phyloP scores from a whole-genome alignment of 2,329 filamentous ascomycete species.

The Colletotrichum melonis region DNA sequence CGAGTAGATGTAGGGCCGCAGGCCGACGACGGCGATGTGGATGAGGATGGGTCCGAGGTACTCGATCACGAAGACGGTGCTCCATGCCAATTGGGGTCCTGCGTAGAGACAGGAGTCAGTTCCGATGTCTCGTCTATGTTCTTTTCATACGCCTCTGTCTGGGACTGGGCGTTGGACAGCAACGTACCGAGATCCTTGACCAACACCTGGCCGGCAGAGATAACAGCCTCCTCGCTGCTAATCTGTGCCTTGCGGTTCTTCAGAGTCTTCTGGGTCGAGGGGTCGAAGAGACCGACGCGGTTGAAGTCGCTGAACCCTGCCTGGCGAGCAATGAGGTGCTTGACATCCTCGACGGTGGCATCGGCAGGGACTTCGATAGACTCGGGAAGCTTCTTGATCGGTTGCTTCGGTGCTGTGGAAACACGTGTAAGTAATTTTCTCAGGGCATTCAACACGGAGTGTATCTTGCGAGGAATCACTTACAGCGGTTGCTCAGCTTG shows the following conservation, averaged over 20 bases:
- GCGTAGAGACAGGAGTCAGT: constrained; percentile 9
- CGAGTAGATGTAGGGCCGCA: constrained; percentile 73
- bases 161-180: not conserved
- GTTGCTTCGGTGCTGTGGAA: constrained; percentile 56
- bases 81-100: constrained; percentile 93
- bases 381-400: constrained; percentile 65
- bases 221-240: constrained; percentile 59
- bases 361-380: constrained; percentile 60
- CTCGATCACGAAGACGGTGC: constrained; percentile 93
- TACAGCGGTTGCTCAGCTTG: constrained; percentile 56
- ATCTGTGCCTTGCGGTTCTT: constrained; percentile 70
- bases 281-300: constrained; percentile 71
- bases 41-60: constrained; percentile 93
- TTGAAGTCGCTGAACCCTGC: constrained; percentile 67
- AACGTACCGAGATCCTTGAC: constrained; percentile 91
- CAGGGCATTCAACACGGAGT: not conserved
- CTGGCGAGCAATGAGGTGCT: constrained; percentile 64
- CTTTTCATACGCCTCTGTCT: not conserved
- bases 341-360: constrained; percentile 70
- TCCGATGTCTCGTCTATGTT: not conserved
- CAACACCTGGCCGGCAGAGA: constrained; percentile 70
- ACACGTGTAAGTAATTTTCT: constrained; percentile 19
- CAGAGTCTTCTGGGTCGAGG: constrained; percentile 69
- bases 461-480: constrained; percentile 8
- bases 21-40: constrained; percentile 78